Conservation (phyloP, 2,329 filamentous ascomycete species). For the Lachnellula cervina region DNA sequence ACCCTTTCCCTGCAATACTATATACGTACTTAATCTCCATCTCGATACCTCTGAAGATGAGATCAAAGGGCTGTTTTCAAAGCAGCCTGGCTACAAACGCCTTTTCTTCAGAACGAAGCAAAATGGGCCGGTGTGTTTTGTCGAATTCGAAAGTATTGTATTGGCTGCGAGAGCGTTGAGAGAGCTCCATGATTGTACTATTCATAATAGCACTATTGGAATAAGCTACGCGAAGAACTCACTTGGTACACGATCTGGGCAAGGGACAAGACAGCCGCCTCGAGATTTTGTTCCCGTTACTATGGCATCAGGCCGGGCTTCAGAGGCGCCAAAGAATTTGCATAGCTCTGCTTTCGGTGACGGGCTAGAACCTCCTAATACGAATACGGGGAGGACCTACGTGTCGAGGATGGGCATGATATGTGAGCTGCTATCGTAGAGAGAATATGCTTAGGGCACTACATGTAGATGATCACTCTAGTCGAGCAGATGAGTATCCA, state of each 20-base stretch:
- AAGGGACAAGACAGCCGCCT: slow-evolving; percentile 38
- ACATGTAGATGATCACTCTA: no score
- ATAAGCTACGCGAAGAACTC: slow-evolving; percentile 98
- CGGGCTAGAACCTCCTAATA: no score
- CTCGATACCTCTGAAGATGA: slow-evolving; percentile 92
- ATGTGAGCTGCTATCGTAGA: no score
- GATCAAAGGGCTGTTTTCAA: slow-evolving; percentile 86
- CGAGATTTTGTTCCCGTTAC: slow-evolving; percentile 34
- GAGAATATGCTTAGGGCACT: no score
- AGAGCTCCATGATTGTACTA: slow-evolving; percentile 78
- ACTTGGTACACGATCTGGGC: slow-evolving; percentile 79
- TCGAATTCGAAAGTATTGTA: slow-evolving; percentile 92
- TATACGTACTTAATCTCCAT: slow-evolving; percentile 96
- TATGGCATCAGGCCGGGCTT: slow-evolving; percentile 47
- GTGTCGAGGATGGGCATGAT: no score
- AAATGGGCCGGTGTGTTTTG: slow-evolving; percentile 97
- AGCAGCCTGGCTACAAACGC: slow-evolving; percentile 90
- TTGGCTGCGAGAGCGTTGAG: slow-evolving; percentile 87
- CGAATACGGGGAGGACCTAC: no score
- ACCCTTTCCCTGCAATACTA: slow-evolving; percentile 94
- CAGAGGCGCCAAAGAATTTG: slow-evolving; percentile 41
- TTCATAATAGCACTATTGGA: slow-evolving; percentile 89
- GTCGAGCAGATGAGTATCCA: no score
- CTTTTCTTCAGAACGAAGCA: slow-evolving; percentile 92
- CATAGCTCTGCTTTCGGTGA: no score